Evolutionary conservation across 164 flowering plant species (phyloP).

Genomic region (Magnolia officinalis): DNA sequence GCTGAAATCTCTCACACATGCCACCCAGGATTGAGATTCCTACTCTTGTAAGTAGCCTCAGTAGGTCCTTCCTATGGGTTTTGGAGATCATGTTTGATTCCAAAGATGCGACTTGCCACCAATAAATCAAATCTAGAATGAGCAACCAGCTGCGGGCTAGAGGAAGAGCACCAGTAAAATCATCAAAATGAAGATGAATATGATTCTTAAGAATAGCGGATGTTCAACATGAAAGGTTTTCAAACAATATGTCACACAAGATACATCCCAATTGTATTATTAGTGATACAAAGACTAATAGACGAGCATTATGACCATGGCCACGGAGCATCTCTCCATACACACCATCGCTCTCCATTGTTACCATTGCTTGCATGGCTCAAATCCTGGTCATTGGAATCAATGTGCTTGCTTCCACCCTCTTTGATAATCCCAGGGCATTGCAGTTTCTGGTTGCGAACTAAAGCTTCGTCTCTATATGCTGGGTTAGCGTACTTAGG

Average conservation of each 20-base stretch:
- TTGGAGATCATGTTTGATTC: neutral
- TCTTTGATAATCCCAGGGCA: constrained; percentile 28
- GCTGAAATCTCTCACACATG: too few relatives aligned
- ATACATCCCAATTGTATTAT: neutral
- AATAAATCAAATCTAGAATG: neutral
- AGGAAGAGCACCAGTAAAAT: neutral
- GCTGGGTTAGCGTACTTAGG: constrained; percentile 52
- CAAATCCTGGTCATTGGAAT: constrained; percentile 14
- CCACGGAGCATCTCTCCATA: constrained; percentile 87
- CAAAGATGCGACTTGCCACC: neutral
- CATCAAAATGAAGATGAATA: neutral
- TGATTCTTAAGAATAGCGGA: neutral
- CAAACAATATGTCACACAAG: neutral
- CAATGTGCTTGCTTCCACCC: constrained; percentile 6
- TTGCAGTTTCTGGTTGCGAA: constrained; percentile 42
- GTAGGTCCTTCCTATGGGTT: neutral
- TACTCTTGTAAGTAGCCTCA: too few relatives aligned
- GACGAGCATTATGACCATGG: constrained; percentile 50
- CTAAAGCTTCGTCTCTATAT: constrained; percentile 58
- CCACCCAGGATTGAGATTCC: too few relatives aligned
- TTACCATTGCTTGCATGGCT: constrained; percentile 7
- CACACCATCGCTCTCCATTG: constrained; percentile 31
- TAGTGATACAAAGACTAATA: neutral
- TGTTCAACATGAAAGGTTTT: neutral
- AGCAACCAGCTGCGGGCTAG: too few relatives aligned